Evolutionary conservation across 2,329 filamentous ascomycete genomes (phyloP).

Genomic region (Alternaria solani): DNA sequence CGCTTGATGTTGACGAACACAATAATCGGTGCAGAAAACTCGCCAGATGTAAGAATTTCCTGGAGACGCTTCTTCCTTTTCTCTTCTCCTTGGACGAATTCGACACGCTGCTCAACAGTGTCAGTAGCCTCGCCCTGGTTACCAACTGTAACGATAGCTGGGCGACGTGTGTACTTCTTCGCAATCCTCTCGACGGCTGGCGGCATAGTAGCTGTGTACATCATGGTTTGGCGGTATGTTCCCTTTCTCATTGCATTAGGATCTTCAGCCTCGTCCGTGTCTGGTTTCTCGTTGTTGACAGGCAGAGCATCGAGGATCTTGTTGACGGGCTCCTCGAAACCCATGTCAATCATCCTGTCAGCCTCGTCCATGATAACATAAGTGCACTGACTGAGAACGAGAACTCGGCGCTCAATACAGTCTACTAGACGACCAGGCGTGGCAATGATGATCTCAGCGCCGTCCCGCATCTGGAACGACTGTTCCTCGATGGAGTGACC

Average conservation of each 20-base stretch:
- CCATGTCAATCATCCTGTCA: constrained; percentile 98
- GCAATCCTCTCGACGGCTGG: constrained; percentile 91
- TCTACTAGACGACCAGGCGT: constrained; percentile 96
- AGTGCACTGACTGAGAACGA: constrained; percentile 95
- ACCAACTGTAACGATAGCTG: constrained; percentile 93
- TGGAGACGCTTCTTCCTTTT: constrained; percentile 95
- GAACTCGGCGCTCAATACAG: constrained; percentile 90
- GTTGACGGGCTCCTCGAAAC: constrained; percentile 97
- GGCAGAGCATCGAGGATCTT: constrained; percentile 96
- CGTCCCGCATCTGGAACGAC: constrained; percentile 85
- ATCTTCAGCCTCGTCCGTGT: constrained; percentile 90
- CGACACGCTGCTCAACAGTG: constrained; percentile 95
- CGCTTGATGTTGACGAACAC: constrained; percentile 99
- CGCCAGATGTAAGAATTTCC: constrained; percentile 82
- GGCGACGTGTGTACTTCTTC: constrained; percentile 92
- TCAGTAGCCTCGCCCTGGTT: constrained; percentile 96
- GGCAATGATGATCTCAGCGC: constrained; percentile 97
- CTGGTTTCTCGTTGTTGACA: constrained; percentile 92
- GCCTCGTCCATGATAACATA: constrained; percentile 99
- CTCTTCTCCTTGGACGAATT: constrained; percentile 89
- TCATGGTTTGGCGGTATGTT: constrained; percentile 97
- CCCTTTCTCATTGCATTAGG: constrained; percentile 82
- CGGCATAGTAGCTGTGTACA: constrained; percentile 99
- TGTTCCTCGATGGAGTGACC: constrained; percentile 96
- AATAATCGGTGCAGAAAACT: constrained; percentile 90